phyloP scores from a whole-genome alignment of 2,329 filamentous ascomycete genomes.

The Aotearoamyces nothofagi region DNA sequence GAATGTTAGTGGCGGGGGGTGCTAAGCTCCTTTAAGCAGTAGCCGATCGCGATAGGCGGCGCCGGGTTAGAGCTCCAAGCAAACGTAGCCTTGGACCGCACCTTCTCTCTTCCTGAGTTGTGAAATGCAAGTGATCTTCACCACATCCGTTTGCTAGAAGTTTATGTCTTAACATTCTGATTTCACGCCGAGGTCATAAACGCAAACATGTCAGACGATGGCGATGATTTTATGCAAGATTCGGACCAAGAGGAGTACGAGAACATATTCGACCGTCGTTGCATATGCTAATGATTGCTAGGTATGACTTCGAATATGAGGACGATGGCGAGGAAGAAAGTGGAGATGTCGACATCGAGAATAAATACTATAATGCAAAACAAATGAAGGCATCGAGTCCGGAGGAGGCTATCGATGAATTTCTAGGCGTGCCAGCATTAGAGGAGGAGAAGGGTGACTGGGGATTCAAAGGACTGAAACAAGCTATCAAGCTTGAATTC shows the following conservation, averaged over 20 bases:
- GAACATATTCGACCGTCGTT: conserved; percentile 4
- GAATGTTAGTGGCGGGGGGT: no score
- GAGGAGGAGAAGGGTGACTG: conserved; percentile 92
- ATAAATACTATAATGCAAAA: conserved; percentile 99
- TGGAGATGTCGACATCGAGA: conserved; percentile 89
- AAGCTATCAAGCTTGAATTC: conserved; percentile 95
- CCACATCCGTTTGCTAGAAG: no score
- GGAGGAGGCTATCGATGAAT: conserved; percentile 80
- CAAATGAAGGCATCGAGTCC: conserved; percentile 82
- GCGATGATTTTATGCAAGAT: conserved; percentile 90
- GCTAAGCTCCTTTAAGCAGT: no score
- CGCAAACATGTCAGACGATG: conserved; percentile 37
- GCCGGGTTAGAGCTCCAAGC: no score
- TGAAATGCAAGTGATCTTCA: no score
- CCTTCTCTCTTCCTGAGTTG: no score
- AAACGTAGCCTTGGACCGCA: no score
- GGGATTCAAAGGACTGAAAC: conserved; percentile 97
- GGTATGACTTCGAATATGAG: conserved; percentile 95
- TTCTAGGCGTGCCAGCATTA: conserved; percentile 70
- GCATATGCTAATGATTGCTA: conserved; percentile 19
- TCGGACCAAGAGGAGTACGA: conserved; percentile 72
- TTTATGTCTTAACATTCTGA: no score
- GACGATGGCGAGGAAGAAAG: conserved; percentile 75
- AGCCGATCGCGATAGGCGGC: no score
- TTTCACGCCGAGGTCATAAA: no score